A percentile compares a stretch with the other conserved stretches of the same genome.
Evolutionary conservation across 306 rosid genomes (phyloP).

Genomic region (Rubus idaeus): DNA sequence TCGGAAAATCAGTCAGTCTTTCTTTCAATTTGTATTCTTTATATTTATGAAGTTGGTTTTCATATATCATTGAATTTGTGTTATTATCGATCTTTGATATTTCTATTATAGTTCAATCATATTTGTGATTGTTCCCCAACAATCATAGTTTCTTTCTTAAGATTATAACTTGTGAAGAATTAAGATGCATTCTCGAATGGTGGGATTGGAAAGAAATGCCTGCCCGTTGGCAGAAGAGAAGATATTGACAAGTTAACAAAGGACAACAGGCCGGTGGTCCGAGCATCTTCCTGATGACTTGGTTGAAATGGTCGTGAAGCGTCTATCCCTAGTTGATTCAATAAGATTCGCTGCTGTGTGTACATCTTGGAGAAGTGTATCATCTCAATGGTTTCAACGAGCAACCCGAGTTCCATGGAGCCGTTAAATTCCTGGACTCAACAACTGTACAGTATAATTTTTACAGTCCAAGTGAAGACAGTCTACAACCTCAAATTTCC

Average conservation of each 20-base stretch:
- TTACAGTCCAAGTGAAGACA: background rate
- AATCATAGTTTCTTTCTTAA: too few species aligned
- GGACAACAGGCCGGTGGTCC: background rate
- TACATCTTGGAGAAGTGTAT: background rate
- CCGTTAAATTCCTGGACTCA: background rate
- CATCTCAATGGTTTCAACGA: background rate
- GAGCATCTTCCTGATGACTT: background rate
- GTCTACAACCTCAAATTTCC: background rate
- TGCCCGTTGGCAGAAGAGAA: too few species aligned
- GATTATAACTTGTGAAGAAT: too few species aligned
- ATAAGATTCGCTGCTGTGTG: background rate
- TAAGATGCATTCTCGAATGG: too few species aligned
- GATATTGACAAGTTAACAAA: background rate
- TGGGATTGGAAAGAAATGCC: too few species aligned
- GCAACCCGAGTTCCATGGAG: background rate
- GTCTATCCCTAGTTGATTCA: background rate
- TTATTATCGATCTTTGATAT: too few species aligned
- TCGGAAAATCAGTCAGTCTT: too few species aligned
- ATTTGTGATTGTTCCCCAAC: too few species aligned
- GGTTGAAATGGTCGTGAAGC: background rate
- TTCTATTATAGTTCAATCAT: too few species aligned
- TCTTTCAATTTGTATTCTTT: too few species aligned
- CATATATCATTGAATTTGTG: too few species aligned
- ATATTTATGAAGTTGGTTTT: too few species aligned
- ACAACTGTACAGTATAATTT: background rate